Conservation (phyloP, 1,284 basidiomycete genomes). For the Sporisorium reilianum region DNA sequence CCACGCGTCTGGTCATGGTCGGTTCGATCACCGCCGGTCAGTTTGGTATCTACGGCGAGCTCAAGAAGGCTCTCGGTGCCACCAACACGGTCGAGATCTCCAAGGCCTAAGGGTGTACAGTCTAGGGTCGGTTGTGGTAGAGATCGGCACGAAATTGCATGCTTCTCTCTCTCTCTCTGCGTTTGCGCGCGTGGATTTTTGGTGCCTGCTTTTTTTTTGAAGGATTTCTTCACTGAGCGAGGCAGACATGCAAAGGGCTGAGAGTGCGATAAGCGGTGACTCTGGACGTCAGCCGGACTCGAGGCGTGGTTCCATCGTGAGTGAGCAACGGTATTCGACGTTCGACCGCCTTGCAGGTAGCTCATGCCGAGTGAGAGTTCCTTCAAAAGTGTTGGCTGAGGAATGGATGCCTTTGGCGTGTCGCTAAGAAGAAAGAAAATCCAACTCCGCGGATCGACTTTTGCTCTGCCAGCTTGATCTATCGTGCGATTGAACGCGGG, state of each 20-base stretch:
- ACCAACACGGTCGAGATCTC: constrained; percentile 70
- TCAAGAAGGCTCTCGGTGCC: constrained; percentile 72
- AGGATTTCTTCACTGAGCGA: no score
- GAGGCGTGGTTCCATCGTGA: no score
- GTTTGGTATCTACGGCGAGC: constrained; percentile 72
- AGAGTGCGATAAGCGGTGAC: no score
- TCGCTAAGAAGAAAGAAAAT: constrained; percentile 1
- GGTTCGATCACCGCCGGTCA: constrained; percentile 74
- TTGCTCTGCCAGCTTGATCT: not conserved
- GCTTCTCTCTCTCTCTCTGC: not conserved
- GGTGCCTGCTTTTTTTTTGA: no score
- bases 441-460: constrained; percentile 7
- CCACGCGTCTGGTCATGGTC: constrained; percentile 69
- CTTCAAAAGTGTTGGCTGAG: no score
- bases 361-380: no score
- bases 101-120: constrained; percentile 45
- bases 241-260: no score
- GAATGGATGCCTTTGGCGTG: no score
- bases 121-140: no score
- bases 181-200: not conserved
- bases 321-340: no score
- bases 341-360: no score
- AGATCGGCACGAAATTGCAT: not conserved
- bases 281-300: no score
- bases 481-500: constrained; percentile 8